Evolutionary conservation across 129 eudicot genomes (phyloP).

Genomic region (Apium graveolens): DNA sequence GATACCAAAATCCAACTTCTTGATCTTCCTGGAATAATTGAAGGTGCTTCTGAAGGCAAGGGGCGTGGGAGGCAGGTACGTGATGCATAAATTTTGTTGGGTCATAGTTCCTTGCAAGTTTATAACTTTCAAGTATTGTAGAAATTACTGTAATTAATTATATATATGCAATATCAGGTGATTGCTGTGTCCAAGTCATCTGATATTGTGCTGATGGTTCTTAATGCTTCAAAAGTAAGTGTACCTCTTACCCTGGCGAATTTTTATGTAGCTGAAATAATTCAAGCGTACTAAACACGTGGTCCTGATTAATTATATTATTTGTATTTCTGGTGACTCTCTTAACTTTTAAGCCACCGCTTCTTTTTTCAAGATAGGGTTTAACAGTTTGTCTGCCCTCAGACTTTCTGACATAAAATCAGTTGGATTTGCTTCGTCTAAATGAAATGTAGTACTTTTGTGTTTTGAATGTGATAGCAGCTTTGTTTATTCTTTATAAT

Average conservation of each 20-base stretch:
- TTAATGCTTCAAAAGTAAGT: slow-evolving; percentile 44
- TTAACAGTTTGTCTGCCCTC: neutral
- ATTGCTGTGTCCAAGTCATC: slow-evolving; percentile 98
- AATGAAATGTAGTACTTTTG: neutral
- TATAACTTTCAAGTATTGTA: neutral
- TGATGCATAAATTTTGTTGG: neutral
- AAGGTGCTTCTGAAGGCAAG: slow-evolving; percentile 99
- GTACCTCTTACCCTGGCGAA: slow-evolving; percentile 9
- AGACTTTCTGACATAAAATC: neutral
- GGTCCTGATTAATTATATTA: neutral
- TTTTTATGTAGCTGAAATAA: neutral
- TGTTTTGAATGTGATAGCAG: neutral
- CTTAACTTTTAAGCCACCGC: neutral
- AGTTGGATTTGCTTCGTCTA: neutral
- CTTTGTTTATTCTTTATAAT: neutral
- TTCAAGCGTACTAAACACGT: neutral
- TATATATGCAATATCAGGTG: slow-evolving; percentile 43
- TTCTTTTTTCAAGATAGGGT: neutral
- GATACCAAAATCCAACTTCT: slow-evolving; percentile 92
- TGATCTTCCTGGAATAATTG: slow-evolving; percentile 99
- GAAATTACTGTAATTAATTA: slow-evolving; percentile 7
- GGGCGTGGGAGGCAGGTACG: slow-evolving; percentile 99
- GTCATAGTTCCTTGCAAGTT: neutral
- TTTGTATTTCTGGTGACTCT: neutral
- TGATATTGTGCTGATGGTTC: slow-evolving; percentile 68